Evolutionary conservation across 805 yeast genomes (phyloP), one percentile per base, ranked within the genome.

Genomic region (Candida piceae): DNA sequence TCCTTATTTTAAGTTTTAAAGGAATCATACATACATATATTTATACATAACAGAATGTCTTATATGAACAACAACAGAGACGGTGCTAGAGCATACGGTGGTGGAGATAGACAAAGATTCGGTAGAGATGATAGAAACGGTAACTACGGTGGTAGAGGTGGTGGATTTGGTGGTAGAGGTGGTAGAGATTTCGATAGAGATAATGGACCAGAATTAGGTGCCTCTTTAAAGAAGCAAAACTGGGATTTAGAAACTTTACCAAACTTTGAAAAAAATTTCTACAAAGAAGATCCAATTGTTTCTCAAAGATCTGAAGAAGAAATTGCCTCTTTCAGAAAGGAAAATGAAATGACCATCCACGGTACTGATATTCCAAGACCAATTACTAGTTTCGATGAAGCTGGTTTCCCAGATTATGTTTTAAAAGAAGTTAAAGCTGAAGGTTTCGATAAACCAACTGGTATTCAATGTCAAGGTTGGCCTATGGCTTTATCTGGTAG

Each of bases 391-490:
- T 93, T 93, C 53, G 96, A 93, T 49, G 97, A 93, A 72, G 96
- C 96, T 58, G 97, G 97, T 32, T 90, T 93, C 76, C 98, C 98
- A 49, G 84, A 79, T 53, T 89, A 90, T 62, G 97, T 90, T 31
- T 73, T 93, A 58, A 70, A 66, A 41, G 96, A 90, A 72, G 89
- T 93, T 53, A 77, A 84, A 66, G 80, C 80, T 42, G 88, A 85
- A 67, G 97, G 97, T 44, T 93, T 93, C 70, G 93, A 81, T 39
- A 76, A 70, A 48, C 98, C 98, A 55, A 93, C 98, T 39, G 88
- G 87, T 49, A 93, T 93, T 58, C 98, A 93, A 72, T 87, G 96
- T 67, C 98, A 93, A 72, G 98, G 98, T 72, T 93, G 98, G 98
- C 98, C 98, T 47, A 93, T 93, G 98, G 98, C 98, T 58, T 73